These are phyloP conservation scores for Kluyveromyces marxianus DNA, from an alignment of 1,139 yeast genomes.

Conservation along the genomic window DNA sequence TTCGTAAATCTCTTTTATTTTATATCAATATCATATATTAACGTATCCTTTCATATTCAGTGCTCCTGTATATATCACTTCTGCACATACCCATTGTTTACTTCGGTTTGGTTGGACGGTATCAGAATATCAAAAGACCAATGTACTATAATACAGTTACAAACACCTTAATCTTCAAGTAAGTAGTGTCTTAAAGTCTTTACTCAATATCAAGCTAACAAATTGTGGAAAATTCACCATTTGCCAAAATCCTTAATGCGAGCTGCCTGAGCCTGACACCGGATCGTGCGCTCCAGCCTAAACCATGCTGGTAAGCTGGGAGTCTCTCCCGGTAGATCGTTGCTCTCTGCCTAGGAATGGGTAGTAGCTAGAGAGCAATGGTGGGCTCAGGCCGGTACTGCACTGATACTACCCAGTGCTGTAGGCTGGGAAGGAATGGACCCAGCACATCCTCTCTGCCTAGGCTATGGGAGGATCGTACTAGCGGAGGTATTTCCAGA, in stretches of 20 bases:
- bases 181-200: not conserved
- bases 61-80: conserved; percentile 1
- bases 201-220: not conserved
- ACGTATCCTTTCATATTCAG: not conserved
- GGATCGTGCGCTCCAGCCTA: no score
- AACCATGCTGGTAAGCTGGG: no score
- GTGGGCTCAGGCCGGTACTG: not conserved
- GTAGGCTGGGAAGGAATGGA: not conserved
- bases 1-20: not conserved
- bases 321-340: no score
- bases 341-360: no score
- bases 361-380: no score
- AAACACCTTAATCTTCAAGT: not conserved
- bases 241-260: not conserved
- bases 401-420: not conserved
- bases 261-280: no score
- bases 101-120: conserved; percentile 7
- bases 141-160: not conserved
- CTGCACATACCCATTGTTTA: conserved; percentile 18
- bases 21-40: not conserved
- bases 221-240: conserved; percentile 1
- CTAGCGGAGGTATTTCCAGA: no score
- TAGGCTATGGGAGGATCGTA: no score
- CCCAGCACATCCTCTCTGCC: no score
- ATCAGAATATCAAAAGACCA: not conserved